Evolutionary conservation across 352 stramenopile genomes (phyloP), one percentile per base, ranked within the genome.

Genomic region (Phytophthora tentaculata): DNA sequence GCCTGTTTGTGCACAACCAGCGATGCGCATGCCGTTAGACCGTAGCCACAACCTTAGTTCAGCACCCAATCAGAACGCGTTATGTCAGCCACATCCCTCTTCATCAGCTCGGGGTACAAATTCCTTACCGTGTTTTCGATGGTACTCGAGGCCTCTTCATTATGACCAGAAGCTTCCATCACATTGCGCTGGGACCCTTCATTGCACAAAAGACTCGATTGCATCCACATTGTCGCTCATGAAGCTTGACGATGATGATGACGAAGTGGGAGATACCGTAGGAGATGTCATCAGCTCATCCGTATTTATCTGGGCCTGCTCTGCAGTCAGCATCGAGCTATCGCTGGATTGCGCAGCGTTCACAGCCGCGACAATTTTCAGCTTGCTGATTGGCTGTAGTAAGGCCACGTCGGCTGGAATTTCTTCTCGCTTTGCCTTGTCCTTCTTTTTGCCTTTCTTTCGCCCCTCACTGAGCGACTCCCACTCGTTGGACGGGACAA

Each of bases 51-150:
- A n/a, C 35, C 35, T n/a, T 7, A 43, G 35, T 12, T 12, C 17
- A 43, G 9, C 1, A 43, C 35, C 35, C 35, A 14, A 43, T 43
- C 9, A 43, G 4, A 47, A 22, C 39, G 39, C 7, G 39, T 47
- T 47, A 47, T 47, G 14, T n/a, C 39, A 47, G 39, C 17, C 10
- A 22, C 39, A 47, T 10, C 9, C 9, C 39, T 47, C 17, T 47
- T 13, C 39, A 47, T 47, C 39, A 47, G 17, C 13, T 47, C 39
- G 5, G 39, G 39, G 39, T 47, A 47, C 39, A 47, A 47, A 9
- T 49, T 20, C 19, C 43, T 49, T 24, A 49, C 43, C 43, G 43
- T 49, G 16, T 24, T 49, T 49, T 49, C 43, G 9, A 49, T 26
- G 19, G 9, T n/a, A 17, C 9, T 24, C 4, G 43, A 49, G 43